Percentiles rank a stretch among this genome's conserved stretches.
phyloP scores from a whole-genome alignment of 495 filamentous ascomycete genomes.

The Aspergillus coremiiformis region DNA sequence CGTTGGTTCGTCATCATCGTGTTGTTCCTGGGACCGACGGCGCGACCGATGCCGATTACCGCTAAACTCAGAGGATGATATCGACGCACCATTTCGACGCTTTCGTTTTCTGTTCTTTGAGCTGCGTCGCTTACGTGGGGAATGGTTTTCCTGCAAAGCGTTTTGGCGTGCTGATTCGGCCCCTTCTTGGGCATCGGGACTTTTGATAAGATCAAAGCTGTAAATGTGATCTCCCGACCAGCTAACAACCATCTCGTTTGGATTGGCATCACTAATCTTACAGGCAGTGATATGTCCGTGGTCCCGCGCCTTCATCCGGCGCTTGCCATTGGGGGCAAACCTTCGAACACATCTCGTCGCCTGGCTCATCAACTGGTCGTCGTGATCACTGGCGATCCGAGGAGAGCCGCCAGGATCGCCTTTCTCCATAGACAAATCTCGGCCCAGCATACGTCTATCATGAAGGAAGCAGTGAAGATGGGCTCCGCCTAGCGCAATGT shows the following conservation, averaged over 20 bases:
- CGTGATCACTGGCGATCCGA: constrained; percentile 29
- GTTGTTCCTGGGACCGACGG: constrained; percentile 24
- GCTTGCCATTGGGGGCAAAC: constrained; percentile 57
- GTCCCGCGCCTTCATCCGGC: constrained; percentile 43
- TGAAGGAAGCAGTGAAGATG: constrained; percentile 72
- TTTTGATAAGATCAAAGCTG: constrained; percentile 62
- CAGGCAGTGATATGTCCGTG: constrained; percentile 69
- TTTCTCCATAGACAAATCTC: constrained; percentile 48
- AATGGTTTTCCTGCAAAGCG: constrained; percentile 11
- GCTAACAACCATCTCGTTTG: constrained; percentile 66
- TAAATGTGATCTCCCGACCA: constrained; percentile 74
- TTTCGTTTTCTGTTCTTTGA: constrained; percentile 50
- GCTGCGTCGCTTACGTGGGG: constrained; percentile 23
- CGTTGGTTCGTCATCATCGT: constrained; percentile 33
- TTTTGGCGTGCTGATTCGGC: constrained; percentile 10
- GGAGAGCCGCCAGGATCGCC: constrained; percentile 36
- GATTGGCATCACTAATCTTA: constrained; percentile 72
- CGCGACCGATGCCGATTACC: constrained; percentile 36
- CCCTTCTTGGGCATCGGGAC: constrained; percentile 50
- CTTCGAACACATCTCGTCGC: constrained; percentile 64
- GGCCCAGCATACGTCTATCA: constrained; percentile 65
- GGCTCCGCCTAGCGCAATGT: constrained; percentile 66
- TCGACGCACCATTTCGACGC: constrained; percentile 40
- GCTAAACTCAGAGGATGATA: constrained; percentile 40
- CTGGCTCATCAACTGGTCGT: constrained; percentile 52